Base-by-base conservation (phyloP, 345 rosid genomes). In the Pugionium dolabratum region DNA sequence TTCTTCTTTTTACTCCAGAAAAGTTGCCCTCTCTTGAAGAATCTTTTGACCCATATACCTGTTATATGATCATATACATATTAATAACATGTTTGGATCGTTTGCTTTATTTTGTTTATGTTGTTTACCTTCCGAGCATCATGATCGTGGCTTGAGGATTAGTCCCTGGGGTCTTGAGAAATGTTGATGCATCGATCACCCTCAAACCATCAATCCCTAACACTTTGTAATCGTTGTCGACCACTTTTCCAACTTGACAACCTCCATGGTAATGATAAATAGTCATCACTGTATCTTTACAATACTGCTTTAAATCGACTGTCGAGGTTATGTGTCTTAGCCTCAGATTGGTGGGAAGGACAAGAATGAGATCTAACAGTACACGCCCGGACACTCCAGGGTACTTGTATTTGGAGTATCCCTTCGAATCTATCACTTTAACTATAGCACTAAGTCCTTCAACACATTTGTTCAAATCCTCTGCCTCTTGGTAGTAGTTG, bases 241-340 rank as follows among this genome's bases (percentile, higher is more conserved):
- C 80, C 34, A 85, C 90, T 39, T 59, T 76, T 2, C 82, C 81
- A 6, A 81, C 83, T 67, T 74, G 86, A 42, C 94, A 87, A 11
- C 94, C 94, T 35, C 88, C 88, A 54, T 83, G 88, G 54, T 87
- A 87, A 59, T 83, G 94, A 85, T 86, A 87, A 8, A 85, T 75
- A 2, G 90, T 87, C 80, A 70, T 75, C 27, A 81, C 90, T 0
- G 86, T 81, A 74, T 81, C 85, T 5, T 25, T 76, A 65, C 90
- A 85, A 18, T 72, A 88, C 40, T 86, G 90, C 61, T 88, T 85
- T 61, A 91, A 39, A 6, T 87, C 81, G 32, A 69, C 30, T 9
- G 79, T 41, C 0, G 84, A 45, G 1, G 58, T 66, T 0, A 63
- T 31, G 52, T 83, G 84, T 27, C 74, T 81, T 26, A 85, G 89